These are phyloP conservation scores for Saturnispora sekii DNA, from an alignment of 805 yeast species.

Conservation along the genomic window DNA sequence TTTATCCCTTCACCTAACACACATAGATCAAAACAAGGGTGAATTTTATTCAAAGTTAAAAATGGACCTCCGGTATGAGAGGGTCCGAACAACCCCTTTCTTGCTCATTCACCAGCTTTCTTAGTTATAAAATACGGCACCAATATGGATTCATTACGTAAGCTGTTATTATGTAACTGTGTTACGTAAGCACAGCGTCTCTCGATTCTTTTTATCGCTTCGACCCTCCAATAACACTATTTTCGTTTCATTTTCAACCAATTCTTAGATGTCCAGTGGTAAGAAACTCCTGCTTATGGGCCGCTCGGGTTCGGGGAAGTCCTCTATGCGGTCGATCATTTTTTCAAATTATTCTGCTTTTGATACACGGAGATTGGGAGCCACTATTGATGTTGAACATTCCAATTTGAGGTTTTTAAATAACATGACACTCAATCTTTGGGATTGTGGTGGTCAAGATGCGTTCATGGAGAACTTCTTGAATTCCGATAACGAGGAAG, in stretches of 20 bases:
- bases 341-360: slow-evolving; percentile 94
- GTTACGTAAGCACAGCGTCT: neutral
- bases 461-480: slow-evolving; percentile 87
- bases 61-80: too few species aligned
- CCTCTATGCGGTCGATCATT: slow-evolving; percentile 94
- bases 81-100: too few species aligned
- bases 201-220: neutral
- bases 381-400: slow-evolving; percentile 98
- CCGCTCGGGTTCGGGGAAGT: slow-evolving; percentile 94
- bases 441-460: slow-evolving; percentile 99
- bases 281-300: slow-evolving; percentile 70
- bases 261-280: slow-evolving; percentile 25
- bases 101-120: too few species aligned
- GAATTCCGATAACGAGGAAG: slow-evolving; percentile 18
- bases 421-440: slow-evolving; percentile 86
- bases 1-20: too few species aligned
- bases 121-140: too few species aligned
- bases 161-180: too few species aligned
- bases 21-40: too few species aligned
- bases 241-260: too few species aligned
- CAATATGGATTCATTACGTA: too few species aligned
- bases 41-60: too few species aligned
- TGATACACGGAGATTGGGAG: slow-evolving; percentile 91
- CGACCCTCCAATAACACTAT: neutral
- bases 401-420: slow-evolving; percentile 88